These are phyloP conservation scores for Erigeron canadensis DNA, from an alignment of 129 eudicot species.

Conservation along the genomic window DNA sequence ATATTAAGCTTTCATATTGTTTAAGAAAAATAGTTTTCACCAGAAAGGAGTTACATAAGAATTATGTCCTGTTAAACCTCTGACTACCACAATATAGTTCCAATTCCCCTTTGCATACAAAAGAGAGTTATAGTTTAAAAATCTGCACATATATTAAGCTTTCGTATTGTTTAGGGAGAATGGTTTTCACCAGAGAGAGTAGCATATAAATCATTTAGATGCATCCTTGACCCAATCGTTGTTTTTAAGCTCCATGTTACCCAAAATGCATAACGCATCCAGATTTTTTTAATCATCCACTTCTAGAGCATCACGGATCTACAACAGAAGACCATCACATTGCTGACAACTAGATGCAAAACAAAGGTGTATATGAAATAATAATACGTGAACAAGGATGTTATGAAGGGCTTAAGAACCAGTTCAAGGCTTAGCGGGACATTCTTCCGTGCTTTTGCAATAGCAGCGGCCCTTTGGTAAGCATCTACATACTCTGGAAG, in stretches of 20 bases:
- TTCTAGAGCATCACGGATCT: slow-evolving; percentile 85
- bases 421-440: slow-evolving; percentile 78
- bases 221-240: slow-evolving; percentile 98
- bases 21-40: no score
- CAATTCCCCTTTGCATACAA: no score
- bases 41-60: no score
- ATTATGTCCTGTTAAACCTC: no score
- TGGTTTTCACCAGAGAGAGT: slow-evolving; percentile 66
- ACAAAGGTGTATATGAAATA: neutral
- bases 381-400: neutral
- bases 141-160: neutral
- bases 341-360: slow-evolving; percentile 6
- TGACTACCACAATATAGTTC: no score
- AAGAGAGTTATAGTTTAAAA: slow-evolving; percentile 2
- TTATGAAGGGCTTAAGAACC: slow-evolving; percentile 44
- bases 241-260: slow-evolving; percentile 95
- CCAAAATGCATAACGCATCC: slow-evolving; percentile 83
- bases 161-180: no score
- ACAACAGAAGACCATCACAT: slow-evolving; percentile 18
- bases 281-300: slow-evolving; percentile 92
- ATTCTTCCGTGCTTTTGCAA: slow-evolving; percentile 91
- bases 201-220: slow-evolving; percentile 86
- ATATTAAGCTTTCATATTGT: no score
- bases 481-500: slow-evolving; percentile 94
- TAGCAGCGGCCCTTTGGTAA: slow-evolving; percentile 90